A percentile compares a stretch with the other conserved stretches of the same genome.
These are phyloP conservation scores for Pyrus pyrifolia DNA, from an alignment of 306 rosid species.

Conservation along the genomic window DNA sequence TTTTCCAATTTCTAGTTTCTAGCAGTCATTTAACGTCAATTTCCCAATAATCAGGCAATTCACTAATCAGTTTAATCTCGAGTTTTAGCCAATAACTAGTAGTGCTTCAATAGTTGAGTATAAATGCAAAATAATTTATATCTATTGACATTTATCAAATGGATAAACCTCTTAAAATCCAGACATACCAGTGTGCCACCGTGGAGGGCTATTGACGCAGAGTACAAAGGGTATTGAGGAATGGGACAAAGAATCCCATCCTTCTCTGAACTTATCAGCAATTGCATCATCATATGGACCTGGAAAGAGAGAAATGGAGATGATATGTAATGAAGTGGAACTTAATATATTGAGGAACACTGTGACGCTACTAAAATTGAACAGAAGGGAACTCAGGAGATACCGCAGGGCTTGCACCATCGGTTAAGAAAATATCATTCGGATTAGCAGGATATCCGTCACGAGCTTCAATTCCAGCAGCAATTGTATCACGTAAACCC, in stretches of 20 bases:
- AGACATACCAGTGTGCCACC: conserved; percentile 71
- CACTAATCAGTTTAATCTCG: background rate
- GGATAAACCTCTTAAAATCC: background rate
- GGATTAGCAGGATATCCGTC: conserved; percentile 79
- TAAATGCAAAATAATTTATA: background rate
- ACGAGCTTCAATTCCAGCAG: conserved; percentile 78
- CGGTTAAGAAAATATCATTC: conserved; percentile 77
- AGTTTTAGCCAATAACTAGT: background rate
- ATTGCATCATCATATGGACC: conserved; percentile 92
- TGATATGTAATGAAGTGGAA: background rate
- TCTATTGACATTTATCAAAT: background rate
- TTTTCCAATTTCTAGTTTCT: conserved; percentile 8
- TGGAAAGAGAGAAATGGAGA: conserved; percentile 25
- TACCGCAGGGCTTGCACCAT: conserved; percentile 95
- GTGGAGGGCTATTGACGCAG: conserved; percentile 89
- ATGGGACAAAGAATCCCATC: conserved; percentile 92
- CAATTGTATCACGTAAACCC: conserved; percentile 80
- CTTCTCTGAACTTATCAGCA: conserved; percentile 59
- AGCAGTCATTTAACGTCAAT: background rate
- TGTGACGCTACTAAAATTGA: background rate
- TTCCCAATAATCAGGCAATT: background rate
- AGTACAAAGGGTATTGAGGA: conserved; percentile 89
- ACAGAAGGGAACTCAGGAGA: background rate
- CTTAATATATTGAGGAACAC: background rate
- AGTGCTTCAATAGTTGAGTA: background rate